Conservation (phyloP, 371 early-diverging fungal species). For the Batrachochytrium dendrobatidis region DNA sequence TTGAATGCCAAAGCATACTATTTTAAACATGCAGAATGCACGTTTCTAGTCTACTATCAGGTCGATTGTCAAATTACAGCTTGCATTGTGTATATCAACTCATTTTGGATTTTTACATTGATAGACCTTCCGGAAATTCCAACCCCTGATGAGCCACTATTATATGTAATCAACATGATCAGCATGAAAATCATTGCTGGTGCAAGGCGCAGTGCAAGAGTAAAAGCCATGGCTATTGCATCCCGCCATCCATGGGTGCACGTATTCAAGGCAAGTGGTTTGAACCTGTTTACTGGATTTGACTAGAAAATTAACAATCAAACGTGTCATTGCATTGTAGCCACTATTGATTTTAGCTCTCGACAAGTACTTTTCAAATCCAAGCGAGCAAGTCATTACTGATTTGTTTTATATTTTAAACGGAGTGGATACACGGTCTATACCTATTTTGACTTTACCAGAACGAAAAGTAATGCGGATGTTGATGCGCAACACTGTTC, state of each 20-base stretch:
- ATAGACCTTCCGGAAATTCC: too few species aligned
- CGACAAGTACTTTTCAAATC: conserved; percentile 81
- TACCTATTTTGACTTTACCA: conserved; percentile 69
- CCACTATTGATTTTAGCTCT: conserved; percentile 81
- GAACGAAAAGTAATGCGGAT: conserved; percentile 55
- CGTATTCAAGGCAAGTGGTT: conserved; percentile 71
- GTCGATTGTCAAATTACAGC: too few species aligned
- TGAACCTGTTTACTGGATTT: background rate
- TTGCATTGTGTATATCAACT: too few species aligned
- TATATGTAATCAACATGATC: too few species aligned
- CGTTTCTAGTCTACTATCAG: too few species aligned
- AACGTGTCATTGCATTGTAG: conserved; percentile 28
- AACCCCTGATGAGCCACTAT: too few species aligned
- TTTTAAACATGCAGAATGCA: too few species aligned
- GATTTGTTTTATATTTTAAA: conserved; percentile 76
- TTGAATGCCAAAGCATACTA: too few species aligned
- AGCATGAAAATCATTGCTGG: too few species aligned
- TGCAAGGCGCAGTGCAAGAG: too few species aligned
- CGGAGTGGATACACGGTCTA: conserved; percentile 70
- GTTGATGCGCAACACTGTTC: conserved; percentile 66
- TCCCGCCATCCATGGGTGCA: conserved; percentile 82
- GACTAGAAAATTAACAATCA: background rate
- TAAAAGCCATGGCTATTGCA: conserved; percentile 93
- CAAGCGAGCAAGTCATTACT: conserved; percentile 64
- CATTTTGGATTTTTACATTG: too few species aligned